Conservation (phyloP, 768 basidiomycete species). For the Boletus rufocinnamomeus region DNA sequence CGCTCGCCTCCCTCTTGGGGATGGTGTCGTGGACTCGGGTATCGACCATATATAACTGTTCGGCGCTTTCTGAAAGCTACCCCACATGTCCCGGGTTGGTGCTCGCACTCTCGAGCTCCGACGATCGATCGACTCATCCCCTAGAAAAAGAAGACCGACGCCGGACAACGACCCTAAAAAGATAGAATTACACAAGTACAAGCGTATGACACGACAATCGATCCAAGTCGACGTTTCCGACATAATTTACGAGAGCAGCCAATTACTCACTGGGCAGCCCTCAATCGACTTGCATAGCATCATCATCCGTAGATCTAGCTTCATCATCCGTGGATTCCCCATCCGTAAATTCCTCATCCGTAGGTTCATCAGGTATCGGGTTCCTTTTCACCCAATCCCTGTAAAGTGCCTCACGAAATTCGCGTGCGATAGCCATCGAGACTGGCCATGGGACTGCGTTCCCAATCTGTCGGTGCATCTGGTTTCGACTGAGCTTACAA, state of each 20-base stretch:
- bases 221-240: neutral
- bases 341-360: constrained; percentile 36
- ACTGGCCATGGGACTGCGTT: constrained; percentile 77
- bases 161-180: neutral
- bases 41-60: neutral
- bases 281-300: constrained; percentile 38
- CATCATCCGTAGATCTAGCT: neutral
- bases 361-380: constrained; percentile 20
- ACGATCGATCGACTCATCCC: neutral
- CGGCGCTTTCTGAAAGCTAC: neutral
- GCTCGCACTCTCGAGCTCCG: neutral
- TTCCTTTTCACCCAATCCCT: constrained; percentile 48
- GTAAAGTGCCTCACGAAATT: constrained; percentile 54
- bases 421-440: constrained; percentile 61
- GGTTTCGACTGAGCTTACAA: constrained; percentile 4
- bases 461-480: constrained; percentile 84
- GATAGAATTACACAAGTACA: neutral
- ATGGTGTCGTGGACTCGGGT: neutral
- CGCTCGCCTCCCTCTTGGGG: neutral
- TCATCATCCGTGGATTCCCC: neutral
- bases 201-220: neutral
- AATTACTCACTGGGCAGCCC: neutral
- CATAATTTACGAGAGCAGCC: neutral
- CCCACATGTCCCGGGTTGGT: neutral
- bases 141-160: neutral